phyloP scores from a whole-genome alignment of 2,329 filamentous ascomycete species.

The Arthrobotrys conoides region DNA sequence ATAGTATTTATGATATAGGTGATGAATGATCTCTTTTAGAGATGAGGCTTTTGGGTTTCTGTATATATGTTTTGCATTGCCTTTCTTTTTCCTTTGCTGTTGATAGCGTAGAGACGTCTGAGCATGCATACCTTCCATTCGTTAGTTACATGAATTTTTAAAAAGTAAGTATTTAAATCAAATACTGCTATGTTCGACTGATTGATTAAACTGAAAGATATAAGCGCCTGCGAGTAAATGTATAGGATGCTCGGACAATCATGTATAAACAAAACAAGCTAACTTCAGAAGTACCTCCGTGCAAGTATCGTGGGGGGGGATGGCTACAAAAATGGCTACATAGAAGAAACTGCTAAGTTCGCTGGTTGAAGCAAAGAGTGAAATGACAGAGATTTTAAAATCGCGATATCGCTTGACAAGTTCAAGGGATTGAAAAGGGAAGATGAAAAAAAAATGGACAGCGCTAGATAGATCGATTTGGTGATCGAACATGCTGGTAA shows the following conservation, averaged over 20 bases:
- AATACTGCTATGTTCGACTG: background rate
- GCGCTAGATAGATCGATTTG: slow-evolving; percentile 7
- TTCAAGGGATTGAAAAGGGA: background rate
- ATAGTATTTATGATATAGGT: background rate
- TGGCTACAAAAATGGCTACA: too few species aligned
- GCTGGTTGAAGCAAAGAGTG: background rate
- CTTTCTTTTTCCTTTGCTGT: background rate
- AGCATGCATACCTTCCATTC: background rate
- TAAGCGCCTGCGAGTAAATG: background rate
- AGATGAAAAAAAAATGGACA: background rate
- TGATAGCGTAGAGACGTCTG: background rate
- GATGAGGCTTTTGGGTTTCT: background rate
- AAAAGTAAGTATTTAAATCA: background rate
- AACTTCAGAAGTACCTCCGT: background rate
- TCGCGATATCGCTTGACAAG: background rate
- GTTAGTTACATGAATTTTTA: background rate
- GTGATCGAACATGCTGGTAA: background rate
- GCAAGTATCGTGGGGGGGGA: background rate
- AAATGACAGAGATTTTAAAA: background rate
- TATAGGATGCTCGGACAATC: background rate
- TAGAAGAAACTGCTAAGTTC: background rate
- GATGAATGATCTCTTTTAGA: background rate
- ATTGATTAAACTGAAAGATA: background rate
- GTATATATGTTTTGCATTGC: slow-evolving; percentile 4
- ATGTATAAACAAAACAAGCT: background rate